Percentiles rank a stretch among this genome's conserved stretches.
Evolutionary conservation across 169 alveolate genomes (phyloP).

Genomic region (Plasmodium inui): DNA sequence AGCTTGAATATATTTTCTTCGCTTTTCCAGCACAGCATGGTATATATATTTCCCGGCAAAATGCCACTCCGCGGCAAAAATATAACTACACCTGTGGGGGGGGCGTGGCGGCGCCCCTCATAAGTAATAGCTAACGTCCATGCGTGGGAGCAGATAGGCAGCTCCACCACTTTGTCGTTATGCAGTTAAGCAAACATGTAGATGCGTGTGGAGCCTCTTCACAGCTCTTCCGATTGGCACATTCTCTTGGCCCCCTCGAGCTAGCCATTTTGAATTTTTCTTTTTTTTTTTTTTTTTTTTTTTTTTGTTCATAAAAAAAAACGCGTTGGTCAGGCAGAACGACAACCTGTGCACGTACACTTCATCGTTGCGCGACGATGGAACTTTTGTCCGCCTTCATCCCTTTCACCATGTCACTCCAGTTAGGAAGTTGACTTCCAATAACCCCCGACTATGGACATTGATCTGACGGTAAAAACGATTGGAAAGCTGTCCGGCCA

Average conservation of each 20-base stretch:
- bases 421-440: neutral
- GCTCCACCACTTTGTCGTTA: neutral
- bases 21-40: neutral
- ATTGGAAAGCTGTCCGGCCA: constrained; percentile 34
- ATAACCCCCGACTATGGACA: constrained; percentile 25
- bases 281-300: neutral
- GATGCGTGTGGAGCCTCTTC: neutral
- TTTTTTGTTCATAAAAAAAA: constrained; percentile 4
- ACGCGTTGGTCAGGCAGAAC: neutral
- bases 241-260: neutral
- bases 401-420: neutral
- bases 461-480: constrained; percentile 1
- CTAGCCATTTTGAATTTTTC: neutral
- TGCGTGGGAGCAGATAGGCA: neutral
- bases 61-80: neutral
- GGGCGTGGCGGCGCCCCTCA: neutral
- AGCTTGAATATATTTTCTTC: neutral
- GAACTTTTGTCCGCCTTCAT: neutral
- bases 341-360: neutral
- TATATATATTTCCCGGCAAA: neutral
- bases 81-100: neutral
- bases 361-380: neutral
- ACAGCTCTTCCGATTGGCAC: neutral
- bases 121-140: neutral
- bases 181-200: neutral